Conservation (phyloP, 805 yeast genomes). For the Teunomyces atbi region DNA sequence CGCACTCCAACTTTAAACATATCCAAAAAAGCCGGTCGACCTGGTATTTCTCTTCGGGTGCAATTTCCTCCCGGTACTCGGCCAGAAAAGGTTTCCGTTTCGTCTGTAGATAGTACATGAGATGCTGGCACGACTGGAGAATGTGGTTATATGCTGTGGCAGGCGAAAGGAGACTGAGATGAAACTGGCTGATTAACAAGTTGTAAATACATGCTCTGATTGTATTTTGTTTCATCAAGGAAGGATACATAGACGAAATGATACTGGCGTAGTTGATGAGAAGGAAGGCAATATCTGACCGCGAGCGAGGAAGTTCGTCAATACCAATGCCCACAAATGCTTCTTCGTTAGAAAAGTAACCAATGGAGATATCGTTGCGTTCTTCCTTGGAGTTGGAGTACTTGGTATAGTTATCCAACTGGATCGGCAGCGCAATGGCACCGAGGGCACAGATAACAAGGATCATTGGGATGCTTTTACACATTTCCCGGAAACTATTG, state of each 20-base stretch:
- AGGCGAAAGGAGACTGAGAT: constrained; percentile 26
- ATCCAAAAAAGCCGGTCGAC: constrained; percentile 36
- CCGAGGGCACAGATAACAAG: constrained; percentile 34
- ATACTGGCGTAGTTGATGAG: constrained; percentile 22
- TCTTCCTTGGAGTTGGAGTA: constrained; percentile 29
- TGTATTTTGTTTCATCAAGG: constrained; percentile 13
- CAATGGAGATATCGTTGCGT: constrained; percentile 17
- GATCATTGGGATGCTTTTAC: constrained; percentile 25
- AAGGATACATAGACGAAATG: constrained; percentile 22
- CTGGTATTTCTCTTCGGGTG: constrained; percentile 12
- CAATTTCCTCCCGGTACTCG: constrained; percentile 4
- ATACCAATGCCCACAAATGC: constrained; percentile 4
- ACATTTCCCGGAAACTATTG: constrained; percentile 17
- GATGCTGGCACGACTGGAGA: constrained; percentile 24
- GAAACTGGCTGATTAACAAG: constrained; percentile 26
- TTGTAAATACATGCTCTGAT: constrained; percentile 18
- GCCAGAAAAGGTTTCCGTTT: constrained; percentile 8
- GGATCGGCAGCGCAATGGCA: constrained; percentile 27
- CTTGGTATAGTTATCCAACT: constrained; percentile 30
- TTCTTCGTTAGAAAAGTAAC: constrained; percentile 16
- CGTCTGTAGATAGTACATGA: constrained; percentile 29
- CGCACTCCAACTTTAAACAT: constrained; percentile 37
- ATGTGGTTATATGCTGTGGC: constrained; percentile 24
- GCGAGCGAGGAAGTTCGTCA: constrained; percentile 14
- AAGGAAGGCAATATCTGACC: constrained; percentile 20